These are phyloP conservation scores for Rhodotorula diobovata DNA, from an alignment of 768 basidiomycete species.

Conservation along the genomic window DNA sequence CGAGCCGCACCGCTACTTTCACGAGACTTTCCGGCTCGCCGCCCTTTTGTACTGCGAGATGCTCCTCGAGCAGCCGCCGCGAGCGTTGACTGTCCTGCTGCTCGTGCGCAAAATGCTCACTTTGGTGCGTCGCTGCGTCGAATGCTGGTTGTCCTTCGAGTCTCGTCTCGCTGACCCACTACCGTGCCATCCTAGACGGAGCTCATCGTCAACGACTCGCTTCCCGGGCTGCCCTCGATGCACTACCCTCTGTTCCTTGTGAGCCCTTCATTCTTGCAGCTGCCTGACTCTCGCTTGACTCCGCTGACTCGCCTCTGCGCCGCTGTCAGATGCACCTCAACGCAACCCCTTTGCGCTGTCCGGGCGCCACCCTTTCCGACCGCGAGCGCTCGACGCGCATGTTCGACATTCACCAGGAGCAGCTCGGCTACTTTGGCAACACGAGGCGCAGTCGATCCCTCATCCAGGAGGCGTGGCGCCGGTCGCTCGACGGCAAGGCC, in stretches of 20 bases:
- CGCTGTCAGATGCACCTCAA: constrained; percentile 31
- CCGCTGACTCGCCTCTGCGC: no score
- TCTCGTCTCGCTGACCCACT: no score
- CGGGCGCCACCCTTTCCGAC: neutral
- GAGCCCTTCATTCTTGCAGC: neutral
- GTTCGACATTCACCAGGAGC: constrained; percentile 18
- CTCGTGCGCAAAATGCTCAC: constrained; percentile 29
- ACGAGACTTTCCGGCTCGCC: constrained; percentile 22
- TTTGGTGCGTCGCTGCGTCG: neutral
- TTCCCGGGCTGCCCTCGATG: constrained; percentile 18
- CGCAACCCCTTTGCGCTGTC: constrained; percentile 19
- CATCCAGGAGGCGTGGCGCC: constrained; percentile 16
- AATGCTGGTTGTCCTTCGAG: no score
- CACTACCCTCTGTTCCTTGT: constrained; percentile 27
- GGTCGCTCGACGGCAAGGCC: constrained; percentile 1
- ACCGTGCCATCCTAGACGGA: neutral
- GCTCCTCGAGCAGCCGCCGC: constrained; percentile 20
- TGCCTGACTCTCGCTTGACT: neutral
- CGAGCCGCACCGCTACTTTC: constrained; percentile 22
- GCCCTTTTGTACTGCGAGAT: constrained; percentile 23
- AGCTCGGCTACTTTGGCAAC: constrained; percentile 20
- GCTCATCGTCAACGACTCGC: constrained; percentile 8
- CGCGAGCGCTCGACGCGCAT: constrained; percentile 6
- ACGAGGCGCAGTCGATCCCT: constrained; percentile 13
- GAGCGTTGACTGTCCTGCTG: constrained; percentile 6